Conservation (phyloP, 345 rosid species). For the Moricandia arvensis region DNA sequence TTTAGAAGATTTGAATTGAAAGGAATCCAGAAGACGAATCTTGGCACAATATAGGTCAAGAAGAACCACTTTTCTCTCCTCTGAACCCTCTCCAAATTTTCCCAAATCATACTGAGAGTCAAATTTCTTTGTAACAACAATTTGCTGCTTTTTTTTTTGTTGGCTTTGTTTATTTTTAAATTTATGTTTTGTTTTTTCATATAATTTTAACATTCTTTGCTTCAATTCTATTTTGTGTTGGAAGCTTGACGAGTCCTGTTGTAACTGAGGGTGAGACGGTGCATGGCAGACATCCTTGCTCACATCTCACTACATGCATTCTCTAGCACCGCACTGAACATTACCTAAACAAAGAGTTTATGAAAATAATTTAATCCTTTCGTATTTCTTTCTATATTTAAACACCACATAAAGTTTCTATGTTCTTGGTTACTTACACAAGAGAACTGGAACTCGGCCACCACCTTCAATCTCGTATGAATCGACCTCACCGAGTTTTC, state of each 20-base stretch:
- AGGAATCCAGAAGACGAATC: background rate
- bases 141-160: background rate
- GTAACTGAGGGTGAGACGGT: slow-evolving; percentile 81
- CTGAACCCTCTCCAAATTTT: background rate
- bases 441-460: slow-evolving; percentile 90
- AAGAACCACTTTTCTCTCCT: background rate
- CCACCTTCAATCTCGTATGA: slow-evolving; percentile 78
- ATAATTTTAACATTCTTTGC: background rate
- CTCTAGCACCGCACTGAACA: slow-evolving; percentile 94
- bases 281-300: slow-evolving; percentile 93
- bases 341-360: slow-evolving; percentile 42
- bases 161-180: background rate
- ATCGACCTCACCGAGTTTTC: slow-evolving; percentile 84
- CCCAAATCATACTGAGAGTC: background rate
- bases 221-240: slow-evolving; percentile 53
- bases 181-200: background rate
- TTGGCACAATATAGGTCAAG: background rate
- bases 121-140: background rate
- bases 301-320: slow-evolving; percentile 84
- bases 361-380: background rate
- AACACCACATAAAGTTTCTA: background rate
- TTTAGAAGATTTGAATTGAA: background rate
- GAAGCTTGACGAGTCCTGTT: slow-evolving; percentile 99
- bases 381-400: background rate
- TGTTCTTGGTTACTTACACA: slow-evolving; percentile 58